Conservation (phyloP, 345 rosid genomes). For the Euphorbia pulcherrima region DNA sequence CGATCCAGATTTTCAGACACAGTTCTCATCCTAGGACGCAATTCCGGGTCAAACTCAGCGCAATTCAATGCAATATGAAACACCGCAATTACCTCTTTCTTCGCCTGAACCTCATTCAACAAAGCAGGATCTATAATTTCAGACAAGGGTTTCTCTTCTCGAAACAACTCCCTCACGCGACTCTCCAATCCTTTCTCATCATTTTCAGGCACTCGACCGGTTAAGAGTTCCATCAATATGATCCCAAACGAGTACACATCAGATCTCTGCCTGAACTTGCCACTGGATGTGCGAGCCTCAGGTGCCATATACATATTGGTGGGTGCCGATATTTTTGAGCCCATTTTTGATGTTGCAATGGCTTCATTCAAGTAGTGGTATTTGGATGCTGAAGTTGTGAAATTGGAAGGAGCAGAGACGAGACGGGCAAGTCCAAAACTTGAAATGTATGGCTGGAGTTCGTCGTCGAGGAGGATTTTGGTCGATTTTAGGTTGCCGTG, state of each 20-base stretch:
- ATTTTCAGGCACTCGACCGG: conserved; percentile 59
- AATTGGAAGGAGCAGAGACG: conserved; percentile 39
- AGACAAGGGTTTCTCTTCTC: conserved; percentile 58
- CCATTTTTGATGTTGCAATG: conserved; percentile 34
- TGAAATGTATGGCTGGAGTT: conserved; percentile 69
- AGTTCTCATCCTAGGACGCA: conserved; percentile 82
- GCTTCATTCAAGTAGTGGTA: conserved; percentile 43
- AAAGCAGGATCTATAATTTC: conserved; percentile 74
- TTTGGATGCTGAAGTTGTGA: conserved; percentile 39
- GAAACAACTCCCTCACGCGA: conserved; percentile 59
- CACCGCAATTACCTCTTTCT: conserved; percentile 61
- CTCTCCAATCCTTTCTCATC: conserved; percentile 63
- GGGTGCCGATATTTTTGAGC: conserved; percentile 46
- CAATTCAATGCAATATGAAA: conserved; percentile 85
- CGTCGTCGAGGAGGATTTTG: conserved; percentile 79
- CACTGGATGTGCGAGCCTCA: conserved; percentile 59
- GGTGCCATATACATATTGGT: conserved; percentile 66
- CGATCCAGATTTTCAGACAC: conserved; percentile 80
- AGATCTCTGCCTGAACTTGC: conserved; percentile 73
- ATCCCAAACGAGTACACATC: conserved; percentile 88
- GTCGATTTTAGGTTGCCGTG: conserved; percentile 84
- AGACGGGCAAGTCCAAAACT: conserved; percentile 73
- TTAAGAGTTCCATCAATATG: conserved; percentile 76
- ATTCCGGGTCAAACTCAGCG: conserved; percentile 78
- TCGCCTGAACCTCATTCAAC: conserved; percentile 50